A percentile compares a stretch with the other conserved stretches of the same genome.
These are phyloP conservation scores for Calocybe cyanea DNA, from an alignment of 768 basidiomycete species.

Conservation along the genomic window DNA sequence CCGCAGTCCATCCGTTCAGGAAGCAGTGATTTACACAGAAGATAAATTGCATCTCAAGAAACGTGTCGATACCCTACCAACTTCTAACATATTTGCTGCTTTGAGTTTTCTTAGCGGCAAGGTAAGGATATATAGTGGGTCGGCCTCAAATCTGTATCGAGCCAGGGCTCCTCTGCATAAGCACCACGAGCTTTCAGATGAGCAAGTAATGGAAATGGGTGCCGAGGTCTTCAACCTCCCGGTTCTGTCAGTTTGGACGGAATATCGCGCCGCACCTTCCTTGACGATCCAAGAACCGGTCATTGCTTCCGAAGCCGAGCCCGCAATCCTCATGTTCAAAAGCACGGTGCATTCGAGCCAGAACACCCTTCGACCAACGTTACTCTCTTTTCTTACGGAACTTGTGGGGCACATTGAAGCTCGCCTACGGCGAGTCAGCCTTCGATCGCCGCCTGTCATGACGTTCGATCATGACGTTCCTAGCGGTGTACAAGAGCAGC, in stretches of 20 bases:
- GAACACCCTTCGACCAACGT: constrained; percentile 76
- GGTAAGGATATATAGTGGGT: constrained; percentile 65
- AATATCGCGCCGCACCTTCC: constrained; percentile 61
- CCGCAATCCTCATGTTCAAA: constrained; percentile 75
- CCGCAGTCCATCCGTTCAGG: constrained; percentile 29
- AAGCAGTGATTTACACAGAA: constrained; percentile 3
- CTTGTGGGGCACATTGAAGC: constrained; percentile 66
- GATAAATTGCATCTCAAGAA: constrained; percentile 17
- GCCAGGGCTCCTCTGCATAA: constrained; percentile 31
- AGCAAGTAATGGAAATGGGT: constrained; percentile 47
- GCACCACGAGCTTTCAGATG: constrained; percentile 44
- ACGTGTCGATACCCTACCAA: constrained; percentile 37
- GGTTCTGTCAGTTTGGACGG: constrained; percentile 75
- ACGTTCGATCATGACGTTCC: constrained; percentile 9
- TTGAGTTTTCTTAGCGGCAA: constrained; percentile 83
- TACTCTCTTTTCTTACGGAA: constrained; percentile 84
- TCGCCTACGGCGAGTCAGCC: constrained; percentile 57
- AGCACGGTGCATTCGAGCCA: constrained; percentile 85
- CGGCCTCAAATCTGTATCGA: constrained; percentile 36
- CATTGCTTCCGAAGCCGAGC: constrained; percentile 32
- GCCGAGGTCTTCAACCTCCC: constrained; percentile 73
- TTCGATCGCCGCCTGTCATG: constrained; percentile 19
- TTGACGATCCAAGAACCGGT: constrained; percentile 31
- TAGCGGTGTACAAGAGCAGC: constrained; percentile 10
- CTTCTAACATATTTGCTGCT: constrained; percentile 60